phyloP scores from a whole-genome alignment of 768 basidiomycete species.

The Amanita pallidorosea region DNA sequence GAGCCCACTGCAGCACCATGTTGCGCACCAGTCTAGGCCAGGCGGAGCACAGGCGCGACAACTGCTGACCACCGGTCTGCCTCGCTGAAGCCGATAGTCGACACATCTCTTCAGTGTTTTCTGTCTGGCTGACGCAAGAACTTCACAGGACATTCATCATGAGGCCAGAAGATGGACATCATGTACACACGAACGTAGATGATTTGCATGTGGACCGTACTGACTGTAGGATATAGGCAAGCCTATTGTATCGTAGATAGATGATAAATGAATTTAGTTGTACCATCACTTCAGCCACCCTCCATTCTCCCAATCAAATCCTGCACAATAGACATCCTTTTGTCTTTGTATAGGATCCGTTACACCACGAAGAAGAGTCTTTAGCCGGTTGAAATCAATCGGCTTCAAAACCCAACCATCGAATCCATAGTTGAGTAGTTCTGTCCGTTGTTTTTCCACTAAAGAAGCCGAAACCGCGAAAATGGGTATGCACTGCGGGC shows the following conservation, averaged over 20 bases:
- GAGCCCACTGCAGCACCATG: background rate
- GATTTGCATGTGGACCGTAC: background rate
- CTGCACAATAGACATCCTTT: constrained; percentile 39
- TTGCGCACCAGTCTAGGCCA: background rate
- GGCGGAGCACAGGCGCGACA: background rate
- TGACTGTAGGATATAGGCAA: background rate
- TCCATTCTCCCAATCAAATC: constrained; percentile 50
- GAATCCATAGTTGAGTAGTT: constrained; percentile 45
- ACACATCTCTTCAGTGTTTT: background rate
- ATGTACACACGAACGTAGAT: background rate
- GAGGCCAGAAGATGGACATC: too few relatives aligned
- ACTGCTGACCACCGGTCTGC: background rate
- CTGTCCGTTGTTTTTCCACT: constrained; percentile 40
- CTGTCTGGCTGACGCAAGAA: background rate
- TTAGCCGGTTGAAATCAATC: constrained; percentile 63
- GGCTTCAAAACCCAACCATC: constrained; percentile 85
- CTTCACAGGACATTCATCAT: too few relatives aligned
- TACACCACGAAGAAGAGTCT: constrained; percentile 47
- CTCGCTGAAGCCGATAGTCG: background rate
- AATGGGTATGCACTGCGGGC: constrained; percentile 43
- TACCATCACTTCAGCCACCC: constrained; percentile 39
- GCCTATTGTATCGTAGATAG: background rate
- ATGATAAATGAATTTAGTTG: background rate
- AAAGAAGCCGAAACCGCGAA: constrained; percentile 78
- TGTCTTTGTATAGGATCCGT: constrained; percentile 39